phyloP scores from a whole-genome alignment of 345 rosid species.

The Populus nigra region DNA sequence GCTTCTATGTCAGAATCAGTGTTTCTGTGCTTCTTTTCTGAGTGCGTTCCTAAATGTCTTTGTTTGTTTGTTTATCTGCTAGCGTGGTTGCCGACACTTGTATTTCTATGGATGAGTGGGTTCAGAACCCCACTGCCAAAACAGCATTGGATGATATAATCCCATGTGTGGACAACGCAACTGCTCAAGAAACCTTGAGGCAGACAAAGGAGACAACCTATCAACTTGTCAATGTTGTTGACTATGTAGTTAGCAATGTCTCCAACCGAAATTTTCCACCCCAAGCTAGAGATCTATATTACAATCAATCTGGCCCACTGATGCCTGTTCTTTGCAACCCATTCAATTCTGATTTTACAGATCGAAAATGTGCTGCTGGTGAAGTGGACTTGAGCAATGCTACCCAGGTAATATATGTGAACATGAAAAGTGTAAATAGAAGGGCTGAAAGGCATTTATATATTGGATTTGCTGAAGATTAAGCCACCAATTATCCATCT shows the following conservation, averaged over 20 bases:
- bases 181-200: conserved; percentile 73
- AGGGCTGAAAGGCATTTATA: background rate
- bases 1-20: background rate
- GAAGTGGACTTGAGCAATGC: conserved; percentile 66
- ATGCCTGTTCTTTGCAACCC: conserved; percentile 86
- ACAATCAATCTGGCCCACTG: conserved; percentile 84
- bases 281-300: conserved; percentile 35
- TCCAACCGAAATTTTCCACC: conserved; percentile 56
- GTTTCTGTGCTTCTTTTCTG: background rate
- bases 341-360: conserved; percentile 59
- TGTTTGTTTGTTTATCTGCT: background rate
- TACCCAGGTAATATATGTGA: conserved; percentile 48
- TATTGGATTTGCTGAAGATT: background rate
- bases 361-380: conserved; percentile 52
- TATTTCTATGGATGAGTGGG: conserved; percentile 93
- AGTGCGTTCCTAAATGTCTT: background rate
- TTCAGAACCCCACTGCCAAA: conserved; percentile 72
- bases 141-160: conserved; percentile 91
- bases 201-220: conserved; percentile 56
- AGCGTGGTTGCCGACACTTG: conserved; percentile 93
- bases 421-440: background rate
- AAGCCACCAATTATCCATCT: background rate
- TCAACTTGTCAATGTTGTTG: conserved; percentile 55
- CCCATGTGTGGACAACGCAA: conserved; percentile 89
- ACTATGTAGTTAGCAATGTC: conserved; percentile 45